These are phyloP conservation scores for Leccinum ochraceum DNA, from an alignment of 768 basidiomycete species.

Conservation along the genomic window DNA sequence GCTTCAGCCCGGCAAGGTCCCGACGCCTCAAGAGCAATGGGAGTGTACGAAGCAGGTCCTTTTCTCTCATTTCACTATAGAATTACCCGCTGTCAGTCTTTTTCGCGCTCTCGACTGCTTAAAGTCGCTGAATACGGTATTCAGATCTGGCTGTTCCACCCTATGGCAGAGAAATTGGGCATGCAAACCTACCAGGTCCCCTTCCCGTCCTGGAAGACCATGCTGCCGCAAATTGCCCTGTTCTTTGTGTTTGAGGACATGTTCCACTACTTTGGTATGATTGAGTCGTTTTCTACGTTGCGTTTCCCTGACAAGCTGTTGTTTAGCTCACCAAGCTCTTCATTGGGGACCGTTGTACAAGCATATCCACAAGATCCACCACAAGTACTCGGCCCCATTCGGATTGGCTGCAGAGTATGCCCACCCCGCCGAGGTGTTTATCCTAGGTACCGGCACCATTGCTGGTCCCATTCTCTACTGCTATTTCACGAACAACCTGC, in stretches of 20 bases:
- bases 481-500: constrained; percentile 67
- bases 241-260: constrained; percentile 98
- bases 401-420: constrained; percentile 98
- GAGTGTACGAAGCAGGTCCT: constrained; percentile 94
- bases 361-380: constrained; percentile 95
- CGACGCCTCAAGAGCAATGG: constrained; percentile 85
- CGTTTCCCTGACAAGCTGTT: neutral
- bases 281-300: neutral
- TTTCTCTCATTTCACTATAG: constrained; percentile 93
- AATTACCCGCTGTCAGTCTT: constrained; percentile 76
- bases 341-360: constrained; percentile 86
- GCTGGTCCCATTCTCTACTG: constrained; percentile 86
- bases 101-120: no score
- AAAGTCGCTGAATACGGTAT: neutral
- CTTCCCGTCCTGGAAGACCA: constrained; percentile 70
- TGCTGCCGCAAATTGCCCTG: constrained; percentile 74
- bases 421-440: constrained; percentile 94
- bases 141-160: constrained; percentile 91
- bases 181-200: constrained; percentile 95
- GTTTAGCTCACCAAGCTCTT: constrained; percentile 80
- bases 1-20: constrained; percentile 83
- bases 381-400: constrained; percentile 96
- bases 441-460: constrained; percentile 91
- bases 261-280: constrained; percentile 85
- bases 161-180: constrained; percentile 81